Evolutionary conservation across 2,329 filamentous ascomycete genomes (phyloP), one percentile per base, ranked within the genome.

Genomic region (Endothia cerciana): DNA sequence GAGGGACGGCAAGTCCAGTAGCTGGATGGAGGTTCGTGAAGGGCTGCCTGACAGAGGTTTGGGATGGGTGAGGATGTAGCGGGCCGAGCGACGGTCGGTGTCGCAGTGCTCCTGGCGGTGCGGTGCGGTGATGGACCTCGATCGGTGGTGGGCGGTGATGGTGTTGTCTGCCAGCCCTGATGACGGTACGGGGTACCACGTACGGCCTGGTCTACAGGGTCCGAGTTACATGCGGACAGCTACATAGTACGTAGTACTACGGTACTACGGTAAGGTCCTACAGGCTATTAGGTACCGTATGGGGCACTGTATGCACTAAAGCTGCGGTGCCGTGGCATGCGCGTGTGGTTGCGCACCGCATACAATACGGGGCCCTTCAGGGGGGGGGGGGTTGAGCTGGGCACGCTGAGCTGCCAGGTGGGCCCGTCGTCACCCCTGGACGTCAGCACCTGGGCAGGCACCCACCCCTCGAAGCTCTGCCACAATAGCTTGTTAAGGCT

Each of bases 1-100:
- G 78, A 70, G 15, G 53, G 30, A 72, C 71, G 69, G 72, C 69
- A 70, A 69, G 69, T 68, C 69, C 66, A 70, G 69, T 70, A 58
- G 64, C 64, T 74, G 72, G 70, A 25, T 53, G 11, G 43, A 19
- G 33, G 45, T 38, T 62, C 45, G 10, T 33, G 43, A 25, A 22
- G 40, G 25, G 13, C 15, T 57, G 43, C 19, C 63, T 53, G 30
- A 22, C 22, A 22, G 40, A 30, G 38, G 25, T 17, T 40, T 36
- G 25, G 2, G 19, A 22, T 22, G 28, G 28, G 28, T 36, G 47
- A 47, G 53, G 25, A 36, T 19, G 25, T 8, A 38, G 53, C 17
- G 40, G 33, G 33, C 47, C 38, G 55, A 36, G 38, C 8, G 19
- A 38, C 28, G 25, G 25, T 49, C 8, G 38, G 13, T 33, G 55